A percentile compares a stretch with the other conserved stretches of the same genome.
Evolutionary conservation across 2,329 filamentous ascomycete genomes (phyloP).

Genomic region (Arthroderma sp.): DNA sequence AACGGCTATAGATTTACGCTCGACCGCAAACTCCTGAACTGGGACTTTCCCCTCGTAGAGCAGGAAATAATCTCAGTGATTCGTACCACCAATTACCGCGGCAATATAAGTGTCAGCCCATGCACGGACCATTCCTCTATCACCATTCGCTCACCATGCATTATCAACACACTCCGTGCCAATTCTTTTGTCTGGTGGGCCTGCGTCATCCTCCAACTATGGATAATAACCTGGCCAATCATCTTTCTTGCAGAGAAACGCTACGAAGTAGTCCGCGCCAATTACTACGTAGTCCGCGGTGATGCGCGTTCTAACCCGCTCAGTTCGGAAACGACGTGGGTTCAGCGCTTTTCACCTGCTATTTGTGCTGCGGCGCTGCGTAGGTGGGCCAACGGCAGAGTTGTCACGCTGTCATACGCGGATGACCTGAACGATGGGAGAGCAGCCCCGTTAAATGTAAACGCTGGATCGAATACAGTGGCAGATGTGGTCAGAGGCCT

Average conservation of each 20-base stretch:
- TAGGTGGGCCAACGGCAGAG: conserved; percentile 13
- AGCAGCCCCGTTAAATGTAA: not conserved
- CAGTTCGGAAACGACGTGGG: conserved; percentile 17
- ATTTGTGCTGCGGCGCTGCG: conserved; percentile 25
- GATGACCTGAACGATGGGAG: conserved; percentile 9
- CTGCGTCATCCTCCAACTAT: conserved; percentile 26
- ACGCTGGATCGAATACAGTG: conserved; percentile 41
- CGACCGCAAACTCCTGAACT: conserved; percentile 14
- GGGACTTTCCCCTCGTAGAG: conserved; percentile 15
- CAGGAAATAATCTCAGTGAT: conserved; percentile 23
- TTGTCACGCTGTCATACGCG: conserved; percentile 6
- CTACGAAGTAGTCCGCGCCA: conserved; percentile 21
- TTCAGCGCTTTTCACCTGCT: conserved; percentile 21
- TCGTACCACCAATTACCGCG: conserved; percentile 25
- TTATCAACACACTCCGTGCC: conserved; percentile 25
- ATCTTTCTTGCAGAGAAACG: conserved; percentile 25
- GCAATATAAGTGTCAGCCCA: conserved; percentile 17
- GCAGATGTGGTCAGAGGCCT: conserved; percentile 58
- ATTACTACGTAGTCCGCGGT: conserved; percentile 18
- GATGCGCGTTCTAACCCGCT: conserved; percentile 10
- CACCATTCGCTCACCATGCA: conserved; percentile 27
- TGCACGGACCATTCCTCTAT: conserved; percentile 17
- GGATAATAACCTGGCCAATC: conserved; percentile 28
- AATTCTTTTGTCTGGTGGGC: conserved; percentile 23
- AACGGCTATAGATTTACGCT: conserved; percentile 22